Conservation (phyloP, 352 stramenopile genomes). For the Stramenopiles sp. region DNA sequence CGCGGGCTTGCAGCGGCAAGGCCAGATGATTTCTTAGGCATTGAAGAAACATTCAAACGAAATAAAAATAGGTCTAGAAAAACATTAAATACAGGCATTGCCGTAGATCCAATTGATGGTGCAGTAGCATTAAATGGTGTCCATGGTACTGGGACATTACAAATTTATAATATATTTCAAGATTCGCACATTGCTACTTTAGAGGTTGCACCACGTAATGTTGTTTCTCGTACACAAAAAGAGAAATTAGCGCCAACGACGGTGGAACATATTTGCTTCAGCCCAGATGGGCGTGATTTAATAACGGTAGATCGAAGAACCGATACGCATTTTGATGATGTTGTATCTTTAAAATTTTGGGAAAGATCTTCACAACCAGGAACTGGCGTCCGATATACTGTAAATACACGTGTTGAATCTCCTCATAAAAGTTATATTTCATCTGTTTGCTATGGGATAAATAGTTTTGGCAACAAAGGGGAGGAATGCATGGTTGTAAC, state of each 20-base stretch:
- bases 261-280: not conserved
- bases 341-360: not conserved
- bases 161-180: constrained; percentile 14
- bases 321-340: not conserved
- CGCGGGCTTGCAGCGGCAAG: constrained; percentile 1
- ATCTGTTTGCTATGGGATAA: not conserved
- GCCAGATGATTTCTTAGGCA: not conserved
- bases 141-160: constrained; percentile 4
- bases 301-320: not conserved
- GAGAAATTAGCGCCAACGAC: not conserved
- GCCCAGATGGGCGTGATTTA: not conserved
- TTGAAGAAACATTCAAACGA: not conserved
- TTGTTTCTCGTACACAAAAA: constrained; percentile 10
- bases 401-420: not conserved
- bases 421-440: not conserved
- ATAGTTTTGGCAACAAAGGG: not conserved
- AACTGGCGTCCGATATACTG: not conserved
- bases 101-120: constrained; percentile 11
- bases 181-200: constrained; percentile 8
- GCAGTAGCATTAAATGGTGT: constrained; percentile 2
- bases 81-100: constrained; percentile 3
- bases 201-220: constrained; percentile 13
- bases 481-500: not conserved
- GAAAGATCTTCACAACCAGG: not conserved
- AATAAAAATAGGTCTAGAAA: not conserved